A percentile compares a stretch with the other conserved stretches of the same genome.
These are phyloP conservation scores for Citrullus mucosospermus DNA, from an alignment of 306 rosid genomes.

Conservation along the genomic window DNA sequence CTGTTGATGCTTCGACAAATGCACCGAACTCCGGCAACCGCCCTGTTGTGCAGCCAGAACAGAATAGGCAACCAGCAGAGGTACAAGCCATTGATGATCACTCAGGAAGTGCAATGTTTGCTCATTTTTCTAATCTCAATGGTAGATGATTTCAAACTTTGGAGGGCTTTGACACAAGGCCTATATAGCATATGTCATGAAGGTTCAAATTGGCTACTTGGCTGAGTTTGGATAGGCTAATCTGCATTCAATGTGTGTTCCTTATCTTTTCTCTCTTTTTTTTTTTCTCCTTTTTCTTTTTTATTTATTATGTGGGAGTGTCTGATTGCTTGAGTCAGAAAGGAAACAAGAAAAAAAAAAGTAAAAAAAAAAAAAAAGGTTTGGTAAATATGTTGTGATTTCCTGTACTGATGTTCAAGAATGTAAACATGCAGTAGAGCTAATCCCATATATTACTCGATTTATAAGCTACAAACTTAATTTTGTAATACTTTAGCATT, in stretches of 20 bases:
- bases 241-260: neutral
- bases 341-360: neutral
- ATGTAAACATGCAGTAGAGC: slow-evolving; percentile 20
- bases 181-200: neutral
- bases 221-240: neutral
- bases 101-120: slow-evolving; percentile 60
- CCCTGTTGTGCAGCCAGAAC: slow-evolving; percentile 6
- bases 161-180: neutral
- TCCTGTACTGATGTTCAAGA: slow-evolving; percentile 15
- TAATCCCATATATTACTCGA: slow-evolving; percentile 21
- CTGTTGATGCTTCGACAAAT: neutral
- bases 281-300: no score
- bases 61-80: slow-evolving; percentile 11
- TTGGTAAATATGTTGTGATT: neutral
- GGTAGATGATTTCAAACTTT: slow-evolving; percentile 40
- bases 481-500: neutral
- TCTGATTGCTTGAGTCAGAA: slow-evolving; percentile 3
- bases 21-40: slow-evolving; percentile 5
- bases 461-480: slow-evolving; percentile 6
- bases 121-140: slow-evolving; percentile 50
- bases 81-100: slow-evolving; percentile 33
- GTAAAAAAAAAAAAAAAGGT: neutral
- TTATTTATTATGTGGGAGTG: neutral
- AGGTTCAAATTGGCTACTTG: neutral
- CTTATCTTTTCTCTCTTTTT: neutral